phyloP scores from a whole-genome alignment of 768 basidiomycete species.

The Cystobasidium tubakii region DNA sequence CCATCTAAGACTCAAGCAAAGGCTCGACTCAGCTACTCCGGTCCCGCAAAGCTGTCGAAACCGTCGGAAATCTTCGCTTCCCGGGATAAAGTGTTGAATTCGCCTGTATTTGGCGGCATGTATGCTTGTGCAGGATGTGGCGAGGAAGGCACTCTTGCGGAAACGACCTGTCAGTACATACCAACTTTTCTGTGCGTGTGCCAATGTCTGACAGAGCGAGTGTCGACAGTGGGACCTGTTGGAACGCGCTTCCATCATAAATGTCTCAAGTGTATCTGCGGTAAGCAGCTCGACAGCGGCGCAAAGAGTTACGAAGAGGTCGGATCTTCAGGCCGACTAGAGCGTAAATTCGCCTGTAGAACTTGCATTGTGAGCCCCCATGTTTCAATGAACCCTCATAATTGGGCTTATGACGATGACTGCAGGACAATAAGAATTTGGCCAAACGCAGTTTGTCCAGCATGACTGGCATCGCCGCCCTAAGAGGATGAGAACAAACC shows the following conservation, averaged over 20 bases:
- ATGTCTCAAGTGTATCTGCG: constrained; percentile 25
- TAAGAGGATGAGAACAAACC: neutral
- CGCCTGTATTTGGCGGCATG: constrained; percentile 26
- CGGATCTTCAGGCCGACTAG: neutral
- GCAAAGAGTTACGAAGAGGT: constrained; percentile 22
- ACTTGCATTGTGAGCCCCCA: constrained; percentile 11
- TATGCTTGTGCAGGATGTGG: constrained; percentile 25
- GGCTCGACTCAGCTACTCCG: neutral
- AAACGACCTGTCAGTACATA: constrained; percentile 31
- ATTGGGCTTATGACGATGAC: neutral
- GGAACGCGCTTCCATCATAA: constrained; percentile 32
- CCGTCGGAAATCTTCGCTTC: constrained; percentile 27
- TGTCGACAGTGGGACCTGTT: constrained; percentile 28
- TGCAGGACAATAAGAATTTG: constrained; percentile 24
- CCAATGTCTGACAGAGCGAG: no score
- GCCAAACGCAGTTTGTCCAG: constrained; percentile 22
- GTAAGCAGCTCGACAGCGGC: constrained; percentile 31
- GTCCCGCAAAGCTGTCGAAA: constrained; percentile 24
- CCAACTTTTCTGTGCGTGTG: neutral
- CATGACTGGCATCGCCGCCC: constrained; percentile 1
- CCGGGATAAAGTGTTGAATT: neutral
- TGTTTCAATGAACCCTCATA: neutral
- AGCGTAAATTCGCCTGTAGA: constrained; percentile 27
- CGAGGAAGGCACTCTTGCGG: constrained; percentile 8
- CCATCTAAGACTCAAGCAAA: constrained; percentile 28